Evolutionary conservation across 192 early-diverging fungal species (phyloP).

Genomic region (Mortierella hygrophila): DNA sequence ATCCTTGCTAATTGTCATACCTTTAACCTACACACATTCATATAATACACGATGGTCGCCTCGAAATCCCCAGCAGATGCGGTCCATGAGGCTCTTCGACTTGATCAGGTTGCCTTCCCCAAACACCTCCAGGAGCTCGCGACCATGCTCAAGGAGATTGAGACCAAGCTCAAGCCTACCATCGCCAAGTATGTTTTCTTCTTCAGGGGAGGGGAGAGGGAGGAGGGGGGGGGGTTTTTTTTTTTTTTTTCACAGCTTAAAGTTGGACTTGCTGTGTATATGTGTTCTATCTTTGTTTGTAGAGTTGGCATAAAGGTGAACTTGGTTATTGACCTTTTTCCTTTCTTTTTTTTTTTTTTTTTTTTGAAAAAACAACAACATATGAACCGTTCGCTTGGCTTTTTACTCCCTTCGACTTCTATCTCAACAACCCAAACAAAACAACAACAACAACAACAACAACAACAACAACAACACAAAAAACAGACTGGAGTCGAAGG

Average conservation of each 20-base stretch:
- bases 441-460: neutral
- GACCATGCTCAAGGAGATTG: constrained; percentile 59
- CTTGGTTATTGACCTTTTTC: neutral
- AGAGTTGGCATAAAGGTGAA: too few species aligned
- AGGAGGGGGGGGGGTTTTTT: neutral
- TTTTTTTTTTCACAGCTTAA: too few species aligned
- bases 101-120: constrained; percentile 41
- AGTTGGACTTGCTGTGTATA: neutral
- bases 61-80: constrained; percentile 32
- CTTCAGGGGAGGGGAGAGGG: too few species aligned
- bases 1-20: neutral
- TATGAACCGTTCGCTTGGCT: too few species aligned
- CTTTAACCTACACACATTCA: neutral
- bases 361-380: too few species aligned
- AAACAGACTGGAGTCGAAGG: constrained; percentile 58
- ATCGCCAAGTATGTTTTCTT: constrained; percentile 50
- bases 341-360: neutral
- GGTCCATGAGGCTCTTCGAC: constrained; percentile 21
- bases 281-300: too few species aligned
- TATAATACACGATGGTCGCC: constrained; percentile 25
- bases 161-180: constrained; percentile 58
- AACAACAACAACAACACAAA: neutral
- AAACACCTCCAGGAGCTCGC: constrained; percentile 59
- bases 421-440: neutral
- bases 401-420: too few species aligned